Evolutionary conservation across 2,329 filamentous ascomycete species (phyloP), one percentile per base, ranked within the genome.

Genomic region (Pyricularia pennisetigena): DNA sequence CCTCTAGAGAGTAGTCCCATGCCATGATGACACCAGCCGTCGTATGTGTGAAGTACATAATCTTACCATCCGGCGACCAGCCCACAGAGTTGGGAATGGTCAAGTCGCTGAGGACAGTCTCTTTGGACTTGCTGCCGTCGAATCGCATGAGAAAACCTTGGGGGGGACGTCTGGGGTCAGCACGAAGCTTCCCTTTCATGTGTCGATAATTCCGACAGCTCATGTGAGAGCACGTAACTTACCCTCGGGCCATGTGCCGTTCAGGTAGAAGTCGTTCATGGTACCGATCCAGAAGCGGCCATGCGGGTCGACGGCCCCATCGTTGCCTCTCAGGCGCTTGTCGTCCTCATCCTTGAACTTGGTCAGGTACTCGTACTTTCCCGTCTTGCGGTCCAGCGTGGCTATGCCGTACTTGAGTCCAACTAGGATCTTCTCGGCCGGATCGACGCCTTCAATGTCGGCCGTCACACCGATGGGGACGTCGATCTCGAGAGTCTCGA

Each of bases 31-130:
- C 86, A 70, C 85, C 83, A 35, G 85, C 86, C 4, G 89, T 88
- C 57, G 92, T 92, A 80, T 97, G 90, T 28, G 92, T 93, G 75
- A 94, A 89, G 83, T 92, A 97, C 84, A 95, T 88, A 68, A 84
- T 92, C 76, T 86, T 86, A 74, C 86, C 82, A 74, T 90, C 86
- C 14, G 83, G 82, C 61, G 91, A 93, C 91, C 92, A 97, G 71
- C 90, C 90, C 66, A 94, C 88, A 65, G 91, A 90, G 79, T 97
- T 97, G 68, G 94, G 93, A 72, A 97, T 96, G 41, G 85, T 90
- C 72, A 96, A 84, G 66, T 82, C 81, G 67, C 85, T 80, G 69
- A 90, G 82, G 71, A 91, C 82, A 54, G 85, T 83, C 41, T 86
- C 83, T 70, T 89, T 81, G 30, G 81, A 82, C 65, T 86, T 80